Evolutionary conservation across 176 grass and related monocot genomes (phyloP).

Genomic region (Triticum urartu): DNA sequence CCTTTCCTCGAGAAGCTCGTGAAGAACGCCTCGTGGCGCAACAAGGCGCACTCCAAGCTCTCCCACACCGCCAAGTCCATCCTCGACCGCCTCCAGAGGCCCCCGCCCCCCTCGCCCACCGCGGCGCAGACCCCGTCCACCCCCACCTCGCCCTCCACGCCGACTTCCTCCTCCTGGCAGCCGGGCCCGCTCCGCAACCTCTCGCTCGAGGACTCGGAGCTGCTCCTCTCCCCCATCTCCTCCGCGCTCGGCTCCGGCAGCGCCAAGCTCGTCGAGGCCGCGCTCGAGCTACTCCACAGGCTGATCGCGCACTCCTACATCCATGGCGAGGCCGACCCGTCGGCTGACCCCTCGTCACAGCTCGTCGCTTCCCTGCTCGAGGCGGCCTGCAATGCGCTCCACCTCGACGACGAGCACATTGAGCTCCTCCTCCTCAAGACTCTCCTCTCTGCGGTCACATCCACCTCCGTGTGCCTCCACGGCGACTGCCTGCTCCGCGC

Average conservation of each 20-base stretch:
- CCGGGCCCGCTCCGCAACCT: conserved; percentile 71
- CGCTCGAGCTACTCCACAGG: conserved; percentile 79
- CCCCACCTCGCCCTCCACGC: conserved; percentile 57
- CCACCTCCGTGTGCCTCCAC: conserved; percentile 79
- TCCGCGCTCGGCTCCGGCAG: conserved; percentile 66
- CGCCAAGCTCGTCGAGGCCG: conserved; percentile 72
- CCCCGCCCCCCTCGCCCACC: conserved; percentile 22
- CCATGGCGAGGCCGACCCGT: conserved; percentile 84
- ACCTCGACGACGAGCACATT: conserved; percentile 66
- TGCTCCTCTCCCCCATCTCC: conserved; percentile 60
- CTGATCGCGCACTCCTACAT: conserved; percentile 92
- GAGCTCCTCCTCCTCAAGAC: conserved; percentile 96
- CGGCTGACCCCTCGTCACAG: conserved; percentile 62
- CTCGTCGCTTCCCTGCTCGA: conserved; percentile 75
- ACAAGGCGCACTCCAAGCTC: conserved; percentile 98
- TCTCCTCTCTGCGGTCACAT: conserved; percentile 91
- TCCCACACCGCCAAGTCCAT: conserved; percentile 90
- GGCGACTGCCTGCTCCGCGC: conserved; percentile 85
- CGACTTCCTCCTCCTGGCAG: conserved; percentile 74
- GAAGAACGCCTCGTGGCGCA: conserved; percentile 92
- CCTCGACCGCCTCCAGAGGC: conserved; percentile 72
- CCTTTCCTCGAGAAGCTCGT: conserved; percentile 95
- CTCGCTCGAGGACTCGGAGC: conserved; percentile 84
- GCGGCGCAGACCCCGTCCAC: conserved; percentile 34
- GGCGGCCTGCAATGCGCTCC: conserved; percentile 67